phyloP scores from a whole-genome alignment of 2,329 filamentous ascomycete genomes.

The Colletotrichum zoysiae region DNA sequence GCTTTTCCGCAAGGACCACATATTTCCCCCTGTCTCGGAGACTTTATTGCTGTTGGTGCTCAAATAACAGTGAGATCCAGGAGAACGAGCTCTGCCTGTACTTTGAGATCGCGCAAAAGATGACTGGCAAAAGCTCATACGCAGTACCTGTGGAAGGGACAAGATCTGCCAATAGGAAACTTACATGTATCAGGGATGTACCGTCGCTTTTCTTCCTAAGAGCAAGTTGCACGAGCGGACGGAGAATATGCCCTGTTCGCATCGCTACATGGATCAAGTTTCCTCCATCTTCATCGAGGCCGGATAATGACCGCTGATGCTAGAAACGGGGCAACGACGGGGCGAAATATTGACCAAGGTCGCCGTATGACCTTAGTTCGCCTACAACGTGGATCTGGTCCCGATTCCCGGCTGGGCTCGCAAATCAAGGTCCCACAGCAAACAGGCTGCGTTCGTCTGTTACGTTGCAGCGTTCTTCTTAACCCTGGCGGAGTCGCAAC shows the following conservation, averaged over 20 bases:
- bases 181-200: background rate
- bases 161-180: background rate
- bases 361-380: background rate
- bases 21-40: background rate
- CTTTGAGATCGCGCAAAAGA: no score
- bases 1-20: background rate
- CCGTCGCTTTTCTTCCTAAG: no score
- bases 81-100: background rate
- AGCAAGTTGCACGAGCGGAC: background rate
- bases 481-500: background rate
- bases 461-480: background rate
- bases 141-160: no score
- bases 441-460: background rate
- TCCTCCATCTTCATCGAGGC: background rate
- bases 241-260: background rate
- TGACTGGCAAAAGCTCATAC: background rate
- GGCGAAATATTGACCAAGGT: conserved; percentile 1
- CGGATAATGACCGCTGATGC: background rate
- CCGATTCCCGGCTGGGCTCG: background rate
- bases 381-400: background rate
- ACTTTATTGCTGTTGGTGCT: background rate
- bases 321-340: background rate
- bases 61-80: background rate
- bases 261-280: background rate
- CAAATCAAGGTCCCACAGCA: background rate